phyloP scores from a whole-genome alignment of 768 basidiomycete genomes.

The Mycena rebaudengoi region DNA sequence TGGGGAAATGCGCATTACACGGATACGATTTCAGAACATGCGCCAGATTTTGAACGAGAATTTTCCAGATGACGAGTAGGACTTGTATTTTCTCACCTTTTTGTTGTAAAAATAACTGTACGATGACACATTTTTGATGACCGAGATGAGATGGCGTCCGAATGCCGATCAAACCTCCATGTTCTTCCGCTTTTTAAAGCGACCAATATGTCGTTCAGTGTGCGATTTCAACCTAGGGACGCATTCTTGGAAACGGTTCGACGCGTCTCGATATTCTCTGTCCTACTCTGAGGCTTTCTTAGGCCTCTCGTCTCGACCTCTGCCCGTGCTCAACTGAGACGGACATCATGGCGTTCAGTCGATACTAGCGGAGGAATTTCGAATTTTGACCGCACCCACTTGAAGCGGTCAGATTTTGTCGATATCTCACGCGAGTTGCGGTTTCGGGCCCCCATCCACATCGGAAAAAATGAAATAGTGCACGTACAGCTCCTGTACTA shows the following conservation, averaged over 20 bases:
- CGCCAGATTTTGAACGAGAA: conserved; percentile 54
- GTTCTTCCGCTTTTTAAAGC: no score
- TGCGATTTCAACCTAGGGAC: no score
- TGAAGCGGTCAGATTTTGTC: not conserved
- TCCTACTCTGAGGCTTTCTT: no score
- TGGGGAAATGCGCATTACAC: conserved; percentile 75
- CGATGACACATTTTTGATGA: no score
- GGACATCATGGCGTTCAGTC: no score
- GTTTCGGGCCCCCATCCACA: not conserved
- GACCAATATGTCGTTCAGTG: no score
- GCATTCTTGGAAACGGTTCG: no score
- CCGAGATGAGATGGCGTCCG: no score
- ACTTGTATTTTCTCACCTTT: not conserved
- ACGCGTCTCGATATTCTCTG: not conserved
- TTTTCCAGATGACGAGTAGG: conserved; percentile 44
- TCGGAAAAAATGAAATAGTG: not conserved
- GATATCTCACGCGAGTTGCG: not conserved
- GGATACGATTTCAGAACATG: conserved; percentile 73
- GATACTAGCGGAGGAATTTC: no score
- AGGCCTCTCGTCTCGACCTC: no score
- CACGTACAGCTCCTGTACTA: not conserved
- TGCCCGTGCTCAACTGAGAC: no score
- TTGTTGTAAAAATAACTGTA: not conserved
- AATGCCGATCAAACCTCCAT: no score
- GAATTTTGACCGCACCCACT: not conserved